Evolutionary conservation across 1,284 basidiomycete genomes (phyloP), one percentile per base, ranked within the genome.

Genomic region (Clitocybe nebularis): DNA sequence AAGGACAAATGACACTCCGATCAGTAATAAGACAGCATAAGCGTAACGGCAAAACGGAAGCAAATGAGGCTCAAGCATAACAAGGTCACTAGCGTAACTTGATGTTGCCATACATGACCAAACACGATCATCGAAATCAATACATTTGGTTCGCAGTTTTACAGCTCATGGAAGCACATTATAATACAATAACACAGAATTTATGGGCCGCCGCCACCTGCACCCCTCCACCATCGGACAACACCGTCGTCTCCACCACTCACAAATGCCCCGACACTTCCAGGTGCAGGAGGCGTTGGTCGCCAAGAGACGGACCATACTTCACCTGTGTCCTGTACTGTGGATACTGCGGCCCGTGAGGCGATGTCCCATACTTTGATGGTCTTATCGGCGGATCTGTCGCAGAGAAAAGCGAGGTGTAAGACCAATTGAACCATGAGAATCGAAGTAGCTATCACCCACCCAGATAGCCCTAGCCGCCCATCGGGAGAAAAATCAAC

Each of bases 331-430:
- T 90, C 84, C 51, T 84, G 78, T 4, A 84, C 73, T 0, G 87
- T 90, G 23, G 81, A 87, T 3, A 93, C 89, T 19, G 82, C 81
- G 1, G 81, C 69, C 5, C 89, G 80, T 21, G 89, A 77, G 1
- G 73, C 77, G 34, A 93, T 75, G 56, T 94, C 91, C 91, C 91
- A 94, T 2, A 93, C 77, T 59, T 90, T 91, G 53, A 91, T 80
- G 1, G 80, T 81, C 59, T 84, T 86, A 63, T 94, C 91, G 9
- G 89, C 85, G 33, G 88, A 89, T 9, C 88, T 89, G 50, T 22
- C 19, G 11, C 38, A 13, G 29, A 35, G 28, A 14, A 24, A 29
- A 25, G 14, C n/a, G 17, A 36, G 11, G 10, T 23, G 22, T 14
- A 13, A 21, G 11, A 13, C 13, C 17, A 21, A 19, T 19, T 16